Percentiles rank a stretch among this genome's conserved stretches.
Conservation (phyloP, 2,329 filamentous ascomycete species). For the Cercospora sp. region DNA sequence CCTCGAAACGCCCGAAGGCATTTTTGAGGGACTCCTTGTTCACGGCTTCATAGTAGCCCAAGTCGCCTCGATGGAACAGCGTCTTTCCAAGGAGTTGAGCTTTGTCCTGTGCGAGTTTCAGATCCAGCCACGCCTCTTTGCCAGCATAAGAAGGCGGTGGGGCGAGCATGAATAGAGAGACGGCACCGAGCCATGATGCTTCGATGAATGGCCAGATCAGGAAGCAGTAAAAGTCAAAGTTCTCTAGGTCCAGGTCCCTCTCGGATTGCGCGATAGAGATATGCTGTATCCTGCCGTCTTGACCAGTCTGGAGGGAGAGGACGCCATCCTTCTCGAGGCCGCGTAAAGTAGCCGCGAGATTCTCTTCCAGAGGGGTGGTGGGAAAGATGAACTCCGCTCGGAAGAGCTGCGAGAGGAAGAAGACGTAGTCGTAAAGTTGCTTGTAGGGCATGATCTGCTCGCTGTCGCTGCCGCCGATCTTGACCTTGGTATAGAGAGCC, state of each 20-base stretch:
- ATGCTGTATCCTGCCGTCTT: slow-evolving; percentile 57
- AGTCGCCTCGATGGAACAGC: slow-evolving; percentile 93
- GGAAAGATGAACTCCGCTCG: slow-evolving; percentile 96
- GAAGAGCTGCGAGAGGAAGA: slow-evolving; percentile 91
- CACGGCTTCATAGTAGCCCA: slow-evolving; percentile 96
- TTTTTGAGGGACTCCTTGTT: slow-evolving; percentile 98
- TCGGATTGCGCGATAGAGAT: slow-evolving; percentile 77
- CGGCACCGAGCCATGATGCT: slow-evolving; percentile 85
- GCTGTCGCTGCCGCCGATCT: slow-evolving; percentile 79
- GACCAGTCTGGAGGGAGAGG: slow-evolving; percentile 64
- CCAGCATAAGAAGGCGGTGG: slow-evolving; percentile 55
- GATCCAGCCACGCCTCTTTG: slow-evolving; percentile 68
- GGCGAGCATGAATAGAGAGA: slow-evolving; percentile 82
- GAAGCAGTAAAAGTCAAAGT: slow-evolving; percentile 99
- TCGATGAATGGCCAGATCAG: slow-evolving; percentile 98
- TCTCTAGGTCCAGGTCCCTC: slow-evolving; percentile 77
- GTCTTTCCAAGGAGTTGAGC: slow-evolving; percentile 85
- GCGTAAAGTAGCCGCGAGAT: slow-evolving; percentile 75
- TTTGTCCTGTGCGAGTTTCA: slow-evolving; percentile 60
- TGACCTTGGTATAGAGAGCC: slow-evolving; percentile 86
- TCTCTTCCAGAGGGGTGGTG: slow-evolving; percentile 75
- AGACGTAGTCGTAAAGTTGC: slow-evolving; percentile 74
- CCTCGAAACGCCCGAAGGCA: slow-evolving; percentile 81
- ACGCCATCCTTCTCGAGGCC: slow-evolving; percentile 78
- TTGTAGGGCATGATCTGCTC: slow-evolving; percentile 65